Evolutionary conservation across 768 basidiomycete species (phyloP).

Genomic region (Clavulina sp.): DNA sequence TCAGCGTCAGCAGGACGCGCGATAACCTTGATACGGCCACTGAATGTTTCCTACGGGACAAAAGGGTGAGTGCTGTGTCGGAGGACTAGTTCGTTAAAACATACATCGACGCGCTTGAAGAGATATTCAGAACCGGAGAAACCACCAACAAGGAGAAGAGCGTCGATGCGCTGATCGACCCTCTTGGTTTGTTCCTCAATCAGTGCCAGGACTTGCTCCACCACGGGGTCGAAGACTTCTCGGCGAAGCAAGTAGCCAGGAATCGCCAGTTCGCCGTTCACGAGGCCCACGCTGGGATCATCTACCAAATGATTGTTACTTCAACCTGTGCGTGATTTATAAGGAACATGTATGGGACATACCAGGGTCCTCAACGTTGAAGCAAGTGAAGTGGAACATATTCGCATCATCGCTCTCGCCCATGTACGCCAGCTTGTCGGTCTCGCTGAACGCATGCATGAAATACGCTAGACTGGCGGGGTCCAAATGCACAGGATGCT

Average conservation of each 20-base stretch:
- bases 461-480: conserved; percentile 70
- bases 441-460: conserved; percentile 68
- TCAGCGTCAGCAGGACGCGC: conserved; percentile 75
- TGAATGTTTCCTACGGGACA: conserved; percentile 40
- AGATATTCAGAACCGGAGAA: conserved; percentile 73
- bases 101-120: conserved; percentile 56
- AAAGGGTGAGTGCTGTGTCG: background rate
- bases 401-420: conserved; percentile 60
- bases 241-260: conserved; percentile 60
- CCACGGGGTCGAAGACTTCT: conserved; percentile 78
- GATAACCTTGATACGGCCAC: conserved; percentile 48
- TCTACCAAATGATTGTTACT: background rate
- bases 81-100: conserved; percentile 12
- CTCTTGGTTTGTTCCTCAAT: conserved; percentile 58
- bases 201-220: conserved; percentile 52
- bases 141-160: conserved; percentile 74
- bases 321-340: conserved; percentile 33
- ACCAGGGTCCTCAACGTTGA: conserved; percentile 40
- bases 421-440: conserved; percentile 60
- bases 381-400: conserved; percentile 78
- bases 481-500: conserved; percentile 73
- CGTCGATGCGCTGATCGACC: conserved; percentile 57
- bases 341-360: conserved; percentile 35
- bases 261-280: conserved; percentile 68
- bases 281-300: conserved; percentile 39